Evolutionary conservation across 129 eudicot genomes (phyloP).

Genomic region (Apium graveolens): DNA sequence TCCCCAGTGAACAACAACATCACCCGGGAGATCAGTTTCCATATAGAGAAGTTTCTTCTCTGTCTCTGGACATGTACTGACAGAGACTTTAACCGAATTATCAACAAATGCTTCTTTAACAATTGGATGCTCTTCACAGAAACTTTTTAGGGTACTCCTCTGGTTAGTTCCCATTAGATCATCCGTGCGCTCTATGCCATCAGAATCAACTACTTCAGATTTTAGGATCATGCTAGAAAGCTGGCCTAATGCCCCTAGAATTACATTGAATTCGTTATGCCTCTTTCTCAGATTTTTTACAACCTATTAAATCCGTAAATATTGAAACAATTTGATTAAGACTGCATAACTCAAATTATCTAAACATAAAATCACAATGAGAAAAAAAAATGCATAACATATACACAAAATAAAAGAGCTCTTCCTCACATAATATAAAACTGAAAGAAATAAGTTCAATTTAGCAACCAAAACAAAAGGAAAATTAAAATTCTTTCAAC

Average conservation of each 20-base stretch:
- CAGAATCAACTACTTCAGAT: conserved; percentile 33
- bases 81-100: conserved; percentile 49
- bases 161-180: conserved; percentile 20
- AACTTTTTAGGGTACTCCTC: conserved; percentile 42
- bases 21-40: conserved; percentile 85
- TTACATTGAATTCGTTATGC: conserved; percentile 7
- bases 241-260: conserved; percentile 39
- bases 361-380: not conserved
- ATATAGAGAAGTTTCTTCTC: conserved; percentile 43
- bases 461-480: not conserved
- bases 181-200: conserved; percentile 22
- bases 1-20: conserved; percentile 94
- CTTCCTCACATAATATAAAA: not conserved
- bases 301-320: not conserved
- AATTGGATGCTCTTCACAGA: conserved; percentile 61
- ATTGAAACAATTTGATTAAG: not conserved
- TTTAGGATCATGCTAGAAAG: conserved; percentile 42
- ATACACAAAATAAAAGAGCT: not conserved
- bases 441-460: not conserved
- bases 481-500: not conserved
- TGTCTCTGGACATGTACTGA: conserved; percentile 42
- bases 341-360: not conserved
- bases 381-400: not conserved
- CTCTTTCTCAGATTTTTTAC: conserved; percentile 13
- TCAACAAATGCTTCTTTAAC: conserved; percentile 44